These are phyloP conservation scores for Dictyostelium firmibasis DNA, from an alignment of 78 protist genomes.

Conservation along the genomic window DNA sequence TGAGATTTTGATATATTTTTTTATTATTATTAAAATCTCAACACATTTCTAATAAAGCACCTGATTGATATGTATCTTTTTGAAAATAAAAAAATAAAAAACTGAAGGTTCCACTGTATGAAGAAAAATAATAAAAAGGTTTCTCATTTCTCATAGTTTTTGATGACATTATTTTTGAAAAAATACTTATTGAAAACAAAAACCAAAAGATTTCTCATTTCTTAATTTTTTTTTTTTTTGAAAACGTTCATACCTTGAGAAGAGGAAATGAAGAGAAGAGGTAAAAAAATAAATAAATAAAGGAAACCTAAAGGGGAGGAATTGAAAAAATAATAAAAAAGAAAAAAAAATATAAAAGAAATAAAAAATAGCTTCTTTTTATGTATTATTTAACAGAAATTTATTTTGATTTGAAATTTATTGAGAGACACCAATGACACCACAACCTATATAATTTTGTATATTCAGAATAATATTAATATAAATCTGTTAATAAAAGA, in stretches of 20 bases:
- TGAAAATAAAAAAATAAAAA: too few relatives aligned
- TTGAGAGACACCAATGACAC: slow-evolving; percentile 23
- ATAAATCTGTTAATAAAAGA: not conserved
- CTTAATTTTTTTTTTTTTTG: not conserved
- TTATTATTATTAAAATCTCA: too few relatives aligned
- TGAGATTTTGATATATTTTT: too few relatives aligned
- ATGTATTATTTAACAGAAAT: not conserved
- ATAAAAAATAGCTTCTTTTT: not conserved
- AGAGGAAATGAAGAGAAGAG: not conserved
- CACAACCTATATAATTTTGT: slow-evolving; percentile 1
- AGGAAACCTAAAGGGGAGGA: not conserved
- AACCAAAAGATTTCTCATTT: too few relatives aligned
- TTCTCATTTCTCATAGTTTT: too few relatives aligned
- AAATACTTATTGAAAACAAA: too few relatives aligned
- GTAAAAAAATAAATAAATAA: not conserved
- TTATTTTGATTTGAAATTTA: not conserved
- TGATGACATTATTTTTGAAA: too few relatives aligned
- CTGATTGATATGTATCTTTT: too few relatives aligned
- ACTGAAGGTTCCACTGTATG: too few relatives aligned
- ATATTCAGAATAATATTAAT: not conserved
- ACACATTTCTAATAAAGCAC: too few relatives aligned
- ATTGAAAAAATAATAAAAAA: not conserved
- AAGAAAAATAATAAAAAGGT: too few relatives aligned
- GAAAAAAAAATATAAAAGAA: not conserved
- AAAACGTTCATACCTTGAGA: not conserved